Base-by-base conservation (phyloP, 140 eudicot genomes). In the Flaveria floridana region DNA sequence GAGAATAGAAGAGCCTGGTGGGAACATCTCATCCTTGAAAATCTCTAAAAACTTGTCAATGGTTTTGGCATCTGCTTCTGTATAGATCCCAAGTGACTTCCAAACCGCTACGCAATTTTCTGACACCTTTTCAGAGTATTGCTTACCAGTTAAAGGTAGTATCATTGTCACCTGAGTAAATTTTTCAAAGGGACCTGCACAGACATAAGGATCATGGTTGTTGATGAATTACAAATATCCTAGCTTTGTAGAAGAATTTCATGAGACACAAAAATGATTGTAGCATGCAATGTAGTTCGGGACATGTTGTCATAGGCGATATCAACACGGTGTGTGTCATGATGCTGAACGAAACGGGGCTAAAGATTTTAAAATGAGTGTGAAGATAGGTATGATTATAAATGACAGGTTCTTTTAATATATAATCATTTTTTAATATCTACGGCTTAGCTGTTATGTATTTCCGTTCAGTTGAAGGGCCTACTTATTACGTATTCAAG, bases 111-210 rank as follows among this genome's bases (percentile, higher is more conserved):
- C 82, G 42, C 92, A 89, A 72, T 86, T 92, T 73, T 92, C 96
- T 0, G 88, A 85, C 58, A 92, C 96, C 69, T 92, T 92, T 77
- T 86, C 98, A 30, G 98, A 84, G 83, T 87, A 92, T 67, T 87
- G 92, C 51, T 87, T 82, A 5, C 98, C 98, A 8, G 96, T 87
- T 61, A 92, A 82, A 4, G 98, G 96, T 79, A 85, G 69, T 28
- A 92, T 86, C 91, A 84, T 89, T 1, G 92, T 89, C 81, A 89
- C 92, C 63, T 75, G 83, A 0, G 89, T 84, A 70, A 92, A 82
- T 70, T 92, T 92, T 71, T 89, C 95, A 55, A 92, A 92, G 21
- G 93, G 87, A 58, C 98, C 98, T 92, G 72, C 71, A 67, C 69
- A 74, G 25, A 63, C 0, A 64, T 3, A 19, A 64, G 19, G 68